Evolutionary conservation across 306 rosid genomes (phyloP), one percentile per base, ranked within the genome.

Genomic region (Quercus suber): DNA sequence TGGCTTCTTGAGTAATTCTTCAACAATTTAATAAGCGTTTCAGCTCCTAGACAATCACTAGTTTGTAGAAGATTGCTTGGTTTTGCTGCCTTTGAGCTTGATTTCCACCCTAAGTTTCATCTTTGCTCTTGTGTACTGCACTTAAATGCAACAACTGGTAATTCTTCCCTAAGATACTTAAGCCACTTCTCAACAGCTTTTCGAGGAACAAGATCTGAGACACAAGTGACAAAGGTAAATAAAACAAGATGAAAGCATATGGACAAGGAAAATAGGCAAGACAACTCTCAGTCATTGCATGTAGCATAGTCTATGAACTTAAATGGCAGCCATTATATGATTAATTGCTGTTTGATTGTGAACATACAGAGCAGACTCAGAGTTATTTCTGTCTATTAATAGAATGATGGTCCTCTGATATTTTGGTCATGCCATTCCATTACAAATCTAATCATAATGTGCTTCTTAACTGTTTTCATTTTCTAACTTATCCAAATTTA

Each of bases 1-100:
- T 95, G 88, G 72, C 99, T 95, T 90, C 99, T 89, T n/a, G 98
- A 90, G 86, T 93, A 95, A 83, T 93, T 95, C 92, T 93, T 95
- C 88, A 93, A 85, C 89, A 95, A 77, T 81, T 95, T 95, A 41
- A 95, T 83, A 55, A 95, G 97, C 55, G 94, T 95, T 76, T 93
- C 98, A 69, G 97, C 99, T 74, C 99, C 99, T 37, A 95, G 96
- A 68, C 99, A 93, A 84, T 95, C 98, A 76, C 97, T 95, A 37
- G 92, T 81, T 79, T 87, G 97, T 80, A 94, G 82, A 74, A 30
- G 31, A 30, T 30, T 30, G 31, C 31, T 30, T 30, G 31, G 31
- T 30, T 30, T 30, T 30, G 31, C 31, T 30, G 31, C 31, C 31
- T 30, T 30, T 30, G 31, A 30, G 4, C 31, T 30, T 0, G 31